Conservation (phyloP, 2,329 filamentous ascomycete species). For the Exophiala aquamarina region DNA sequence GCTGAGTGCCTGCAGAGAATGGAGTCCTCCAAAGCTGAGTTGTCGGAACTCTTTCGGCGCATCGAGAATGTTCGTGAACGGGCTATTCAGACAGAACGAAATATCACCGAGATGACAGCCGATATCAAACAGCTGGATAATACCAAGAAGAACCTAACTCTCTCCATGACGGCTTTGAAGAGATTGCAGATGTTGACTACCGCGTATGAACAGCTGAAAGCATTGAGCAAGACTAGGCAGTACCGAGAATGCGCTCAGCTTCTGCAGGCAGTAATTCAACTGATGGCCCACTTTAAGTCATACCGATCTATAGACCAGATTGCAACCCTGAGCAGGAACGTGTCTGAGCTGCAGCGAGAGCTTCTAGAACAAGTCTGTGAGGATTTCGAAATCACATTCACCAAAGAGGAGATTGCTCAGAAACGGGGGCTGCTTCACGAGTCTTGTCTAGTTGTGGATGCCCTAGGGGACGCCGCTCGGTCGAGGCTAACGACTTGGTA, state of each 20-base stretch:
- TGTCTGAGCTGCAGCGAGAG: slow-evolving; percentile 89
- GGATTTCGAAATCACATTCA: slow-evolving; percentile 94
- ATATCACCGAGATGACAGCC: slow-evolving; percentile 97
- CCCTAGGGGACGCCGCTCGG: slow-evolving; percentile 82
- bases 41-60: slow-evolving; percentile 86
- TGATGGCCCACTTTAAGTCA: slow-evolving; percentile 98
- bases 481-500: slow-evolving; percentile 90
- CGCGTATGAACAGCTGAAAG: slow-evolving; percentile 93
- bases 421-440: slow-evolving; percentile 74
- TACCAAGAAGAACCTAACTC: slow-evolving; percentile 92
- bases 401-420: slow-evolving; percentile 75
- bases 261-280: slow-evolving; percentile 90
- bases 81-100: slow-evolving; percentile 87
- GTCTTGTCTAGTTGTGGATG: slow-evolving; percentile 91
- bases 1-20: slow-evolving; percentile 87
- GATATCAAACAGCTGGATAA: slow-evolving; percentile 97
- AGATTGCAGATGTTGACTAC: slow-evolving; percentile 97
- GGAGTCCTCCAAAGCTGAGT: slow-evolving; percentile 83
- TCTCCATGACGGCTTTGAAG: slow-evolving; percentile 97
- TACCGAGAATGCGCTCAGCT: slow-evolving; percentile 94
- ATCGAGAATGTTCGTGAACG: slow-evolving; percentile 90
- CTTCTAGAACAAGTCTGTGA: slow-evolving; percentile 97
- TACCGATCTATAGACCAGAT: slow-evolving; percentile 98
- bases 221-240: slow-evolving; percentile 78
- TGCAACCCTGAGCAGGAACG: slow-evolving; percentile 85